Percentiles rank a stretch among this genome's conserved stretches.
Conservation (phyloP, 2,329 filamentous ascomycete species). For the Metarhizium humberi region DNA sequence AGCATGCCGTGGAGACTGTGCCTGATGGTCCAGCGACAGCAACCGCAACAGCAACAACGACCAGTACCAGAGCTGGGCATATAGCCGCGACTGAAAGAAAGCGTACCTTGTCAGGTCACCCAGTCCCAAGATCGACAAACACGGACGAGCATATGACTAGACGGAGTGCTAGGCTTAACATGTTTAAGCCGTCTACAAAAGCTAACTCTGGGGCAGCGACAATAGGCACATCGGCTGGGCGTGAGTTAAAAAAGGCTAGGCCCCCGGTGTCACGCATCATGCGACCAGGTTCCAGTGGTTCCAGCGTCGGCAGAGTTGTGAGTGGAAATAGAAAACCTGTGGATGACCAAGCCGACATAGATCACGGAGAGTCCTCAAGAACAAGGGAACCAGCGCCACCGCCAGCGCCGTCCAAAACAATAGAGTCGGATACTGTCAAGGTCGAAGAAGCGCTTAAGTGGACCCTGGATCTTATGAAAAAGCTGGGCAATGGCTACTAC, state of each 20-base stretch:
- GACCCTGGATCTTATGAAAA: slow-evolving; percentile 72
- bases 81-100: slow-evolving; percentile 59
- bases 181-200: slow-evolving; percentile 61
- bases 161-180: slow-evolving; percentile 61
- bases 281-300: slow-evolving; percentile 54
- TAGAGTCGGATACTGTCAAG: slow-evolving; percentile 47
- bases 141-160: slow-evolving; percentile 52
- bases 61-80: slow-evolving; percentile 19
- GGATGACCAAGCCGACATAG: slow-evolving; percentile 58
- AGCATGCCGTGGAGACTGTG: slow-evolving; percentile 26
- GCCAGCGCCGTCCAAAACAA: slow-evolving; percentile 26
- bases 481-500: slow-evolving; percentile 73
- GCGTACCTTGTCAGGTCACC: slow-evolving; percentile 84
- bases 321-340: slow-evolving; percentile 79
- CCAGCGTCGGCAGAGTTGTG: slow-evolving; percentile 75
- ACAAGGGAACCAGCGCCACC: slow-evolving; percentile 33
- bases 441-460: slow-evolving; percentile 68
- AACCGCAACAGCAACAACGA: slow-evolving; percentile 28
- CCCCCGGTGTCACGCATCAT: slow-evolving; percentile 60
- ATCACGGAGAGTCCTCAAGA: slow-evolving; percentile 51
- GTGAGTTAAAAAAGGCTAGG: slow-evolving; percentile 78
- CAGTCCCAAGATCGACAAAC: slow-evolving; percentile 41
- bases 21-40: slow-evolving; percentile 29
- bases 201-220: slow-evolving; percentile 48
- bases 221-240: slow-evolving; percentile 45